Conservation (phyloP, 1,284 basidiomycete species). For the Ceratobasidium sp. region DNA sequence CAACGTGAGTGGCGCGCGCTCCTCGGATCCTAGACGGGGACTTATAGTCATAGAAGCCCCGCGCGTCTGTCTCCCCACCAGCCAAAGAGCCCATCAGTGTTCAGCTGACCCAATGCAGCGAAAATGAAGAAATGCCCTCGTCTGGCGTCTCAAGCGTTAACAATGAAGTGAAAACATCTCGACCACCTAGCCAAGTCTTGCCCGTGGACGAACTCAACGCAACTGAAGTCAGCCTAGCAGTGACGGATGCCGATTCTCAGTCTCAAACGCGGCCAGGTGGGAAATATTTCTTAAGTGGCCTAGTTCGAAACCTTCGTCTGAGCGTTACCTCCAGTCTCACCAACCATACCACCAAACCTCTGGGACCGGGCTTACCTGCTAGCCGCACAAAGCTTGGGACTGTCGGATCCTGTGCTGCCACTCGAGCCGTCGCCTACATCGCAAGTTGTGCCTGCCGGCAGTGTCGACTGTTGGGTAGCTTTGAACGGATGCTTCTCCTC, state of each 20-base stretch:
- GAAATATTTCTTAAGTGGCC: not conserved
- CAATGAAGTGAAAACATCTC: not conserved
- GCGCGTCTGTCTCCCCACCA: constrained; percentile 6
- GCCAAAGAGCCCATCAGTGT: not conserved
- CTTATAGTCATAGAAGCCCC: not conserved
- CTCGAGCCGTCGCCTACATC: not conserved
- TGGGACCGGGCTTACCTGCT: constrained; percentile 19
- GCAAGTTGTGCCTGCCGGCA: not conserved
- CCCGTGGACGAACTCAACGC: not conserved
- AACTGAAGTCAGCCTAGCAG: not conserved
- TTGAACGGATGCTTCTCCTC: not conserved
- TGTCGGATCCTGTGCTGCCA: not conserved
- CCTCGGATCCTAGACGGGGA: not conserved
- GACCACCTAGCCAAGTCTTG: not conserved
- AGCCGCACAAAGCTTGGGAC: constrained; percentile 25
- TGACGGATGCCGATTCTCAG: not conserved
- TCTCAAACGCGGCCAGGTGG: not conserved
- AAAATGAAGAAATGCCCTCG: constrained; percentile 26
- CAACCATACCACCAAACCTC: constrained; percentile 29
- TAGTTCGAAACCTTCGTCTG: not conserved
- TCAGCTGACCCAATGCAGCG: not conserved
- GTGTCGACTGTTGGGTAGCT: constrained; percentile 13
- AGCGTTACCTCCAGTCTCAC: not conserved
- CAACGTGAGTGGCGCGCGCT: not conserved
- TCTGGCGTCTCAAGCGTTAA: constrained; percentile 16